A percentile compares a stretch with the other conserved stretches of the same genome.
These are phyloP conservation scores for Capronia americana DNA, from an alignment of 2,329 filamentous ascomycete species.

Conservation along the genomic window DNA sequence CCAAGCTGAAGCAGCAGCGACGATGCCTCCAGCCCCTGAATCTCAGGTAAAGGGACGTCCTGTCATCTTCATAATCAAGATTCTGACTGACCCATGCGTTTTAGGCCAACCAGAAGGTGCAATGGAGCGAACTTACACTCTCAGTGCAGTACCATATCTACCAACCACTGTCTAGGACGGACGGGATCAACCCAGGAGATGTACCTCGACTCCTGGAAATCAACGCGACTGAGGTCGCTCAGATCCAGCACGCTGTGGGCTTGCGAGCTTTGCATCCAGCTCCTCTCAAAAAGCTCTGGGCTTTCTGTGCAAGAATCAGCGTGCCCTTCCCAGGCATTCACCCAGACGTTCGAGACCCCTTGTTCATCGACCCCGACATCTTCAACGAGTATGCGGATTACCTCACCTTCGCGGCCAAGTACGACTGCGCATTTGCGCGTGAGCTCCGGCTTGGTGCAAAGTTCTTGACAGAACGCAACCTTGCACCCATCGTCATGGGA, in stretches of 20 bases:
- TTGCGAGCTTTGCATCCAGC: conserved; percentile 16
- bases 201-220: conserved; percentile 15
- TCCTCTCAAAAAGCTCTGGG: conserved; percentile 24
- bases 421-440: conserved; percentile 25
- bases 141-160: conserved; percentile 34
- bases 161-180: neutral
- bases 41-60: neutral
- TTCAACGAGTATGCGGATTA: conserved; percentile 28
- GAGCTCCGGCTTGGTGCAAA: conserved; percentile 21
- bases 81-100: neutral
- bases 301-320: conserved; percentile 3
- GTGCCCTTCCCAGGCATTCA: conserved; percentile 1
- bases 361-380: conserved; percentile 24
- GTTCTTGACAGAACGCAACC: conserved; percentile 16
- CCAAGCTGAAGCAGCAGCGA: neutral
- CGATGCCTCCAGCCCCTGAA: neutral
- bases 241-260: conserved; percentile 19
- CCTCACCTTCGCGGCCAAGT: conserved; percentile 31
- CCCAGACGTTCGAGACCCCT: conserved; percentile 3
- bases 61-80: neutral
- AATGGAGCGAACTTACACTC: conserved; percentile 27
- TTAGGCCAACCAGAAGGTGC: conserved; percentile 4
- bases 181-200: neutral
- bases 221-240: conserved; percentile 22
- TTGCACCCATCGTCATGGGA: conserved; percentile 22